A percentile compares a stretch with the other conserved stretches of the same genome.
Evolutionary conservation across 208 protist species (phyloP).

Genomic region (Vickermania spadyakhi): DNA sequence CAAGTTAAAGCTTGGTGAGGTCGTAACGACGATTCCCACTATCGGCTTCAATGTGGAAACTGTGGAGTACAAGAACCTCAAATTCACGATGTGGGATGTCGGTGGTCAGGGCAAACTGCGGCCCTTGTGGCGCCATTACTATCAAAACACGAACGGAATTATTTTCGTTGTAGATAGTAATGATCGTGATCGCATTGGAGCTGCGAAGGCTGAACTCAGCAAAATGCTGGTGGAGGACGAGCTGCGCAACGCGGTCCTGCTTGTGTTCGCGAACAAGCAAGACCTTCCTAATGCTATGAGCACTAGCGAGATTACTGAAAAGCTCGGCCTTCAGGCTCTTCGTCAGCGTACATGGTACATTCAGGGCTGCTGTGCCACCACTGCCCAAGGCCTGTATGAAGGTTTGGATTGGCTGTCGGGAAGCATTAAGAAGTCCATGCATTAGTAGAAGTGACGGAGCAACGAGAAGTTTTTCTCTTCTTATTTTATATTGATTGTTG

Average conservation of each 20-base stretch:
- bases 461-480: not conserved
- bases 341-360: conserved; percentile 80
- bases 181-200: conserved; percentile 79
- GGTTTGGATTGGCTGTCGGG: conserved; percentile 62
- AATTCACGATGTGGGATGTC: conserved; percentile 89
- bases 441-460: conserved; percentile 8
- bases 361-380: conserved; percentile 61
- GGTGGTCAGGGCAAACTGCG: conserved; percentile 92
- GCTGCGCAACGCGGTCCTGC: conserved; percentile 85
- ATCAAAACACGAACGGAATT: conserved; percentile 88
- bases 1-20: conserved; percentile 91
- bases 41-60: conserved; percentile 93
- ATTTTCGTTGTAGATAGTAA: conserved; percentile 94
- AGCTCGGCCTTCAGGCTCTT: conserved; percentile 83
- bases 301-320: conserved; percentile 87
- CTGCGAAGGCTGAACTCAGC: conserved; percentile 81
- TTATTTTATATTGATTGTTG: not conserved
- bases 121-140: conserved; percentile 91
- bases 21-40: conserved; percentile 86
- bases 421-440: conserved; percentile 37
- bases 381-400: conserved; percentile 70
- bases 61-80: conserved; percentile 90
- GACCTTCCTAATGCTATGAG: conserved; percentile 95
- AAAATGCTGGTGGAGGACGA: conserved; percentile 93
- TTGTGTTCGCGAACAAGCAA: conserved; percentile 98